Conservation (phyloP, 805 yeast species). For the Teunomyces barrocoloradensis region DNA sequence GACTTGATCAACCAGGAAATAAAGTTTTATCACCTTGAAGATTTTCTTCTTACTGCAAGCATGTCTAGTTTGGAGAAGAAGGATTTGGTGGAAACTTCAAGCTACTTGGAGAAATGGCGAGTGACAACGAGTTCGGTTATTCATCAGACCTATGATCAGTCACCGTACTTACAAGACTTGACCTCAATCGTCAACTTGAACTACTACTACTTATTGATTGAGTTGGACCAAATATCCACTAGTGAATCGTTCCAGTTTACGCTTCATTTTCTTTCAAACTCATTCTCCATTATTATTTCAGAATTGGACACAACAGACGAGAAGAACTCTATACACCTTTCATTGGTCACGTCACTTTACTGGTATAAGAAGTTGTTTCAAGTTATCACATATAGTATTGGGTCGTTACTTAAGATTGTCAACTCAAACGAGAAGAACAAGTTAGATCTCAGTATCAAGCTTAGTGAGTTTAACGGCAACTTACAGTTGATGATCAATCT, state of each 20-base stretch:
- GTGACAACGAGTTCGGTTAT: slow-evolving; percentile 25
- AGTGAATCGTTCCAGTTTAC: slow-evolving; percentile 41
- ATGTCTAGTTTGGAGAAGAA: slow-evolving; percentile 1
- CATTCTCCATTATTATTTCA: slow-evolving; percentile 33
- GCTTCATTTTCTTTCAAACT: slow-evolving; percentile 39
- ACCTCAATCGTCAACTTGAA: slow-evolving; percentile 35
- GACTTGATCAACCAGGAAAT: slow-evolving; percentile 23
- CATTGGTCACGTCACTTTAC: slow-evolving; percentile 23
- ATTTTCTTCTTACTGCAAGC: slow-evolving; percentile 19
- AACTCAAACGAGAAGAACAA: slow-evolving; percentile 7
- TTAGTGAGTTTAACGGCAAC: slow-evolving; percentile 33
- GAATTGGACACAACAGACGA: slow-evolving; percentile 12
- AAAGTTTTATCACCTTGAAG: slow-evolving; percentile 22
- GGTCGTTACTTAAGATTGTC: slow-evolving; percentile 20
- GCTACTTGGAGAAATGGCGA: slow-evolving; percentile 38
- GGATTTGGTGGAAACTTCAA: slow-evolving; percentile 20
- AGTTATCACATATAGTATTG: slow-evolving; percentile 30
- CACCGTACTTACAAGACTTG: slow-evolving; percentile 29
- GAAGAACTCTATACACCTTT: slow-evolving; percentile 11
- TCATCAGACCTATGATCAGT: slow-evolving; percentile 25
- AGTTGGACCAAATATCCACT: slow-evolving; percentile 38
- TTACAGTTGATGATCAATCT: slow-evolving; percentile 33
- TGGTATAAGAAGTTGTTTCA: slow-evolving; percentile 38
- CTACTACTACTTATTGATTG: slow-evolving; percentile 39
- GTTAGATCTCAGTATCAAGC: slow-evolving; percentile 19